Evolutionary conservation across 2,329 filamentous ascomycete species (phyloP), one percentile per base, ranked within the genome.

Genomic region (Pezicula radicicola): DNA sequence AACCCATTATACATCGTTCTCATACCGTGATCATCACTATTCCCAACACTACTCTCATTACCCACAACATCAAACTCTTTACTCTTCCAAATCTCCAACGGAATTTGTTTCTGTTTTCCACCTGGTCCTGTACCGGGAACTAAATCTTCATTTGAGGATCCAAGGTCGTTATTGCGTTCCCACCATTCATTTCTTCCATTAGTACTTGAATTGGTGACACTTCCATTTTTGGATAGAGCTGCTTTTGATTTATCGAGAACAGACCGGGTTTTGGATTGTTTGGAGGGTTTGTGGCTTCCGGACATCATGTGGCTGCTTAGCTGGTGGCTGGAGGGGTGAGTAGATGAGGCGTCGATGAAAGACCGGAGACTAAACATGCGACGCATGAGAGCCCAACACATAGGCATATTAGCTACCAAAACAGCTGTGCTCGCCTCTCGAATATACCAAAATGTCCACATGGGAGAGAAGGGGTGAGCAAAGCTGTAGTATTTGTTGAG

Each of bases 351-450:
- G 30, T 25, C 12, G 30, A 55, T 55, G 53, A 65, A 65, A 7
- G 61, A 52, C 18, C 53, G 55, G 16, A 66, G 53, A 12, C 63
- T 60, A 57, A 75, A 69, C 50, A 70, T 61, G 47, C 74, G 70
- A 27, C 74, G 71, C 42, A 80, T 61, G 13, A 81, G 68, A 1
- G 76, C 72, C 77, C 78, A 82, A 49, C 79, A 73, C 45, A 75
- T 69, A 0, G 78, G 78, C 3, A 81, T 65, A 58, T 81, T 82
- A 55, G 76, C 71, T 9, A 81, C 76, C 53, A 75, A 74, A 5
- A 81, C 69, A 7, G 77, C 78, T 2, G 78, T 76, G 25, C 69
- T 73, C 9, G 76, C 74, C 69, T 83, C 78, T 50, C 78, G 71
- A 18, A 74, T 70, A 61, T 81, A 80, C 78, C 79, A 82, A 16